A percentile compares a stretch with the other conserved stretches of the same genome.
phyloP scores from a whole-genome alignment of 2,329 filamentous ascomycete genomes.

The Alternaria sp. region DNA sequence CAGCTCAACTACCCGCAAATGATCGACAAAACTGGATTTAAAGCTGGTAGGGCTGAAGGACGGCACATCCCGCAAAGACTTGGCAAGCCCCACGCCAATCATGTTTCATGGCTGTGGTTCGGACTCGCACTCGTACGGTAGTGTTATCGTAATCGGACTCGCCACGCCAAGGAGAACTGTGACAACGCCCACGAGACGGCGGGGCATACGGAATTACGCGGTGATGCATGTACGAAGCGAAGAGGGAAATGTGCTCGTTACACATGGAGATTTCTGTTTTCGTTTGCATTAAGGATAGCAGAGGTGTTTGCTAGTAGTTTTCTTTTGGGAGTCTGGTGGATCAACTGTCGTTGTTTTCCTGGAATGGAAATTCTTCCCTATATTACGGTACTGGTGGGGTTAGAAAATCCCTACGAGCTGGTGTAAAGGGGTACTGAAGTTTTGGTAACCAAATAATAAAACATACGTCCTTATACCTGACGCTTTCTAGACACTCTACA shows the following conservation, averaged over 20 bases:
- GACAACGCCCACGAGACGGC: conserved; percentile 3
- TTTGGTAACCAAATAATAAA: no score
- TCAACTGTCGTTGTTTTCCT: no score
- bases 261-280: no score
- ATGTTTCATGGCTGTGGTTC: background rate
- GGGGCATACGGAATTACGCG: conserved; percentile 1
- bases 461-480: background rate
- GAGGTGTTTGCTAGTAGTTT: no score
- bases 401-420: no score
- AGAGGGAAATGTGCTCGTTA: background rate
- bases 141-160: conserved; percentile 3
- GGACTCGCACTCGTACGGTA: conserved; percentile 2
- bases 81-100: conserved; percentile 2
- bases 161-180: background rate
- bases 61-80: background rate
- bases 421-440: no score
- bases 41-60: background rate
- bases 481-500: background rate
- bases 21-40: background rate
- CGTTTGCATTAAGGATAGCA: no score
- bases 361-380: no score
- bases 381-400: no score
- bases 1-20: background rate
- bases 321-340: no score
- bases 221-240: background rate